phyloP scores from a whole-genome alignment of 495 filamentous ascomycete genomes.

The Xylaria cubensis region DNA sequence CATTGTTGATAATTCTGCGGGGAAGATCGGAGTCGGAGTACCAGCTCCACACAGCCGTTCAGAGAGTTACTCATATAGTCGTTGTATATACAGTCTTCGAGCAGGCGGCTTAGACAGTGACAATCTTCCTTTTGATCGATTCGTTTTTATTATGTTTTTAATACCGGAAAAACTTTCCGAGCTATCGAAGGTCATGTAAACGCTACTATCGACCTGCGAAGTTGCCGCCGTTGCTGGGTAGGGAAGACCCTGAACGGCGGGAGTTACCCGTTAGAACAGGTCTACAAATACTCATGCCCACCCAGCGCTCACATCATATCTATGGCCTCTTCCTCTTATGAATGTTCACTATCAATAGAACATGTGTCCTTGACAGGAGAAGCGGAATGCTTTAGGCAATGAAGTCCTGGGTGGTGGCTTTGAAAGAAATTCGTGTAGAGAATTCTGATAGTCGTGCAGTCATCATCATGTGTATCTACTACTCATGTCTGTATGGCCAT shows the following conservation, averaged over 20 bases:
- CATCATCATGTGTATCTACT: neutral
- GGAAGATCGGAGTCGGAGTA: conserved; percentile 12
- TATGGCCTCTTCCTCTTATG: neutral
- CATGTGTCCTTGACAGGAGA: neutral
- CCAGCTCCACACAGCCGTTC: conserved; percentile 3
- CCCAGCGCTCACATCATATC: neutral
- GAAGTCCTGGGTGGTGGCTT: neutral
- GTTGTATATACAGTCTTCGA: neutral
- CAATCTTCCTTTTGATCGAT: neutral
- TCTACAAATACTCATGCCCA: neutral
- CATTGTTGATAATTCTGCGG: neutral
- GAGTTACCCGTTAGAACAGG: neutral
- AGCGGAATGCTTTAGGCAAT: neutral
- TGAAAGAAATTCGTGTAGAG: neutral
- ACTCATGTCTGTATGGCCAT: neutral
- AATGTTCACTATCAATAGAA: neutral
- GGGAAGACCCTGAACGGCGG: neutral
- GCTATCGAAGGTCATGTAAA: neutral
- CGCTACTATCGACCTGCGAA: neutral
- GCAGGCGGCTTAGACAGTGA: neutral
- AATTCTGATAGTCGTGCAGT: neutral
- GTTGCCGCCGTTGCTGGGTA: neutral
- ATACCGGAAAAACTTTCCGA: neutral
- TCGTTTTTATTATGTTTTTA: neutral
- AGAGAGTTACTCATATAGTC: neutral